Evolutionary conservation across 2,329 filamentous ascomycete genomes (phyloP).

Genomic region (Phialophora macrospora): DNA sequence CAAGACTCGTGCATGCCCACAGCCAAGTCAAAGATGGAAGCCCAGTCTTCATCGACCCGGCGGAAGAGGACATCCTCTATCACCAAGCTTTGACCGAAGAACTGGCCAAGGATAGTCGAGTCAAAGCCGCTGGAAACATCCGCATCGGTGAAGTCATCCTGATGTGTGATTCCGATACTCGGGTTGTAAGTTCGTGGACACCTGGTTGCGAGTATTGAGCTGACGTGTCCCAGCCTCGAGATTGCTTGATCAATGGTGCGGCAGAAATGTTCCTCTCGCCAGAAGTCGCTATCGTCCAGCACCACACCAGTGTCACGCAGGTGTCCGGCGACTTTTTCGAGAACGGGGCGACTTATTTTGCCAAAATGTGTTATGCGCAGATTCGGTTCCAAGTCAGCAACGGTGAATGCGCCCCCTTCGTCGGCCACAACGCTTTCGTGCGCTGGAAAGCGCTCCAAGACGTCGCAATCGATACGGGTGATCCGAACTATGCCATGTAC

Average conservation of each 20-base stretch:
- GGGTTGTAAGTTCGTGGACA: conserved; percentile 50
- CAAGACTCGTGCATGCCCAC: conserved; percentile 26
- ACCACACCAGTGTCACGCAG: conserved; percentile 75
- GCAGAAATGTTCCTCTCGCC: conserved; percentile 72
- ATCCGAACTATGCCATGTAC: conserved; percentile 62
- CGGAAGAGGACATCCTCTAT: conserved; percentile 34
- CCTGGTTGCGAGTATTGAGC: conserved; percentile 17
- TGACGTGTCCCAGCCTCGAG: conserved; percentile 51
- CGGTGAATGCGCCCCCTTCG: conserved; percentile 74
- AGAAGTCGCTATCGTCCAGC: conserved; percentile 72
- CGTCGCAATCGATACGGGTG: conserved; percentile 60
- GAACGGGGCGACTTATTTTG: conserved; percentile 77
- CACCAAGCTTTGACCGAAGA: conserved; percentile 49
- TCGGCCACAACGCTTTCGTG: conserved; percentile 76
- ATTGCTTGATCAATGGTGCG: conserved; percentile 70
- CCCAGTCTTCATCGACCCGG: conserved; percentile 28
- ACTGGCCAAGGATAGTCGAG: conserved; percentile 56
- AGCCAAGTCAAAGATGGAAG: conserved; percentile 27
- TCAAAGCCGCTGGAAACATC: conserved; percentile 79
- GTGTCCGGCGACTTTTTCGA: conserved; percentile 74
- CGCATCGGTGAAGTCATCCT: conserved; percentile 79
- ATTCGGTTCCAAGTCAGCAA: conserved; percentile 72
- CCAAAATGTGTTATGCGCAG: conserved; percentile 74
- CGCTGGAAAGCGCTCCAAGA: conserved; percentile 69
- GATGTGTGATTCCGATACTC: conserved; percentile 72